phyloP scores from a whole-genome alignment of 208 protist species.

The Sergeia podlipaevii region DNA sequence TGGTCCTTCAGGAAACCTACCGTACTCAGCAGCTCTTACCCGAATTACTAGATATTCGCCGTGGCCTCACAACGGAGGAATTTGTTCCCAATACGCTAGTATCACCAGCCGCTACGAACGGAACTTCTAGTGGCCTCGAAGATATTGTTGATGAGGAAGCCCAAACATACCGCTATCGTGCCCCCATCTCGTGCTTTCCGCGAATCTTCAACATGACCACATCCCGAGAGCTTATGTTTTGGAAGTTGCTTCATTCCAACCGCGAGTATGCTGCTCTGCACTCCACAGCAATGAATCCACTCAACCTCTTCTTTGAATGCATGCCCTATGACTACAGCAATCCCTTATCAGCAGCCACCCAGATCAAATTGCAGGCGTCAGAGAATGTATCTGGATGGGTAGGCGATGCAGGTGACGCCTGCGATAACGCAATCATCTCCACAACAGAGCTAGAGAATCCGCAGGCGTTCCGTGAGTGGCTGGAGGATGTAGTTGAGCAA shows the following conservation, averaged over 20 bases:
- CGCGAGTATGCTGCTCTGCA: conserved; percentile 65
- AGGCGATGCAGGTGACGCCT: conserved; percentile 27
- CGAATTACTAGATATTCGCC: conserved; percentile 43
- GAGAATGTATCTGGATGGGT: conserved; percentile 37
- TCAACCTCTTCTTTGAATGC: conserved; percentile 81
- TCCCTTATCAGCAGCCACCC: conserved; percentile 4
- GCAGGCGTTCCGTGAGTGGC: conserved; percentile 47
- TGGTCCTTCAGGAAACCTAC: conserved; percentile 34
- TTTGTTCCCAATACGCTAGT: conserved; percentile 74
- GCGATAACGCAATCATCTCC: conserved; percentile 59
- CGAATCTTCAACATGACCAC: conserved; percentile 73
- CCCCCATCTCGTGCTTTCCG: conserved; percentile 60
- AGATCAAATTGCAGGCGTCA: conserved; percentile 5
- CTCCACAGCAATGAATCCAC: conserved; percentile 45
- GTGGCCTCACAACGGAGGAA: conserved; percentile 53
- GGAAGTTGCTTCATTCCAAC: conserved; percentile 44
- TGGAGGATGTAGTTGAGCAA: conserved; percentile 80
- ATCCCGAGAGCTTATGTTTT: conserved; percentile 42
- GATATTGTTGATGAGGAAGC: conserved; percentile 16
- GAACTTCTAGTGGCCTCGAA: not conserved
- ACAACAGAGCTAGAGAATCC: conserved; percentile 29
- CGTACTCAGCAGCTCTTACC: conserved; percentile 23
- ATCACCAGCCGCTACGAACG: not conserved
- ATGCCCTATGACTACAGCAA: conserved; percentile 32
- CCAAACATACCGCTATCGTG: conserved; percentile 55